Base-by-base conservation (phyloP, 129 eudicot species). In the Escallonia herrerae region DNA sequence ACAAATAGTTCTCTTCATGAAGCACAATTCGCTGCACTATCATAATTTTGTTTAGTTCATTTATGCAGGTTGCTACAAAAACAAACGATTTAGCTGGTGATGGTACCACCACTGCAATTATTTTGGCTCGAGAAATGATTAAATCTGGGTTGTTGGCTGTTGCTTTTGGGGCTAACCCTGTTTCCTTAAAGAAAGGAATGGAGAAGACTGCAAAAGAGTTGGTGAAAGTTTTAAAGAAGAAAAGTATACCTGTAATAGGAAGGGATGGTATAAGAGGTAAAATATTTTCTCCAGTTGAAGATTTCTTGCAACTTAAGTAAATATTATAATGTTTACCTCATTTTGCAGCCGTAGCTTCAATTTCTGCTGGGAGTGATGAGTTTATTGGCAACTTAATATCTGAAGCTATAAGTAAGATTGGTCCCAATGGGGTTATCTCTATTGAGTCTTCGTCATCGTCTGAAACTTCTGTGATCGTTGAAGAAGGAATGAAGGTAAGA, bases 401-500 rank as follows among this genome's bases (percentile, higher is more conserved):
- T 79, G 98, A 91, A 44, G 80, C 95, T 43, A 85, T 91, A 60
- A 82, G 71, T 38, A 88, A 79, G 67, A 85, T 88, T 58, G 98
- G 98, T 8, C 85, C 84, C 52, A 95, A 91, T 79, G 98, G 98
- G 40, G 82, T 91, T 46, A 81, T 91, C 47, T 77, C 77, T 5
- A 79, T 91, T 15, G 96, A 91, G 76, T 69, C 88, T 43, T 91
- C 98, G 39, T 77, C 88, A 62, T 73, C 96, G 13, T 79, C 84
- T 68, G 96, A 87, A 77, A 91, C 97, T 64, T 80, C 74, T 69
- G 72, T 91, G 44, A 64, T 72, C 3, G 76, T 91, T 72, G 97
- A 91, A 80, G 97, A 91, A 81, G 97, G 97, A 81, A 87, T 91
- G 96, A 87, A 87, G 95, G 97, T 88, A 82, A 76, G n/a, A n/a